Base-by-base conservation (phyloP, 176 grass and related monocot genomes). In the Phragmites australis region DNA sequence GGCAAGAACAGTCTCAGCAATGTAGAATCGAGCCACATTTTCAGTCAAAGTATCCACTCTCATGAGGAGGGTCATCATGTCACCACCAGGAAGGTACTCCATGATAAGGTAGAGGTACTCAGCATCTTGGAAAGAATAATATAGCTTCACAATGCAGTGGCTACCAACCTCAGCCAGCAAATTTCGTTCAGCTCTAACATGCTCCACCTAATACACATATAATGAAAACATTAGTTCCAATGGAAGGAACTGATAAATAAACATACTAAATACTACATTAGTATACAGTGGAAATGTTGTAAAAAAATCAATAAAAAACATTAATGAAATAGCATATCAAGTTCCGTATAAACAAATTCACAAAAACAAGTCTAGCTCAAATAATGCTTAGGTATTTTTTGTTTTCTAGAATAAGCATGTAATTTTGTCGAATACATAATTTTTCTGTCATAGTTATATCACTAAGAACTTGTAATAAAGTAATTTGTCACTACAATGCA, bases 61-160 rank as follows among this genome's bases (percentile, higher is more conserved):
- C 40, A 86, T 90, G 16, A 96, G 93, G 21, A 95, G 81, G 2
- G 87, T 87, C 93, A 96, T 96, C 93, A 96, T 96, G 34, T 96
- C 93, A 59, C 93, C 93, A 66, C 93, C 93, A 3, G 89, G 90
- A 71, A 96, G 80, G 65, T 92, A 96, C 84, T 96, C 93, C 93
- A 90, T 96, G 61, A 96, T 90, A 9, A 96, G 89, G 55, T 96
- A 96, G 40, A 96, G 80, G 46, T 88, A 92, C 56, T 90, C 90
- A 81, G 31, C 52, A 56, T 95, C 93, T 87, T 95, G 93, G 75
- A 95, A 95, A 79, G 93, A 95, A 79, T 83, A 95, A 72, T 88
- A 91, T 26, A 95, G 78, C 54, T 95, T 95, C 77, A 95, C 87
- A 47, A 95, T 89, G 64, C 62, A 92, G 75, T 95, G 81, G 67